A percentile compares a stretch with the other conserved stretches of the same genome.
Evolutionary conservation across 2,329 filamentous ascomycete genomes (phyloP).

Genomic region (Paecilomyces fulvus): DNA sequence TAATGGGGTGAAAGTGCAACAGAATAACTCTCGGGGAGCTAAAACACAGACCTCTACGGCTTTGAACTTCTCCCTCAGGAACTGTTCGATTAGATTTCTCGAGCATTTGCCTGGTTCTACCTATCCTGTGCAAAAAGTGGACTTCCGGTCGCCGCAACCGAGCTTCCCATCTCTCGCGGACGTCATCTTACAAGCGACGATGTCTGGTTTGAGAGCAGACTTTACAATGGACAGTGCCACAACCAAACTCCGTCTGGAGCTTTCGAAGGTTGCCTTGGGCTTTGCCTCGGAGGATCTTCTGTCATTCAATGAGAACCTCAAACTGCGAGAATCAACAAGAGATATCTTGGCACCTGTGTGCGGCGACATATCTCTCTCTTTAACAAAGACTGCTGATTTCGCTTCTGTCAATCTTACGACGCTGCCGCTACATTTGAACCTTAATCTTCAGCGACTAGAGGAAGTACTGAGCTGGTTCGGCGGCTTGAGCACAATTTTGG

Average conservation of each 20-base stretch:
- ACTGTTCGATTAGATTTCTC: conserved; percentile 27
- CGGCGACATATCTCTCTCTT: conserved; percentile 31
- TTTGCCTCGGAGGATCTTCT: conserved; percentile 43
- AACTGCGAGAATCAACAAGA: conserved; percentile 38
- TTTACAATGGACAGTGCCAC: conserved; percentile 12
- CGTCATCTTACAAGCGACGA: conserved; percentile 22
- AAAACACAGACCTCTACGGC: conserved; percentile 4
- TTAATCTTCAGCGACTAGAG: conserved; percentile 75
- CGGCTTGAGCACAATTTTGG: conserved; percentile 82
- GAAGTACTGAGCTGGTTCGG: conserved; percentile 85
- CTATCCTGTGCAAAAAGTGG: conserved; percentile 12
- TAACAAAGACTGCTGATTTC: conserved; percentile 22
- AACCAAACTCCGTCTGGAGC: conserved; percentile 20
- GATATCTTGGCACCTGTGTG: conserved; percentile 29
- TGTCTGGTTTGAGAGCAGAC: conserved; percentile 18
- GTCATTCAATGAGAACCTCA: conserved; percentile 42
- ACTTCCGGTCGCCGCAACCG: conserved; percentile 8
- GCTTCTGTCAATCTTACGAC: conserved; percentile 57
- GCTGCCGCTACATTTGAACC: conserved; percentile 63
- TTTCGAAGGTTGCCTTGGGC: conserved; percentile 39
- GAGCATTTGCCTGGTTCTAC: conserved; percentile 26
- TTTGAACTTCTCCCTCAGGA: conserved; percentile 19
- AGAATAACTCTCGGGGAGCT: conserved; percentile 2
- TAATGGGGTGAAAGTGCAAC: conserved; percentile 4
- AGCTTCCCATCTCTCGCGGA: conserved; percentile 19